Percentiles rank a stretch among this genome's conserved stretches.
Conservation (phyloP, 1,284 basidiomycete genomes). For the Pseudomicrostroma phylloplanum region DNA sequence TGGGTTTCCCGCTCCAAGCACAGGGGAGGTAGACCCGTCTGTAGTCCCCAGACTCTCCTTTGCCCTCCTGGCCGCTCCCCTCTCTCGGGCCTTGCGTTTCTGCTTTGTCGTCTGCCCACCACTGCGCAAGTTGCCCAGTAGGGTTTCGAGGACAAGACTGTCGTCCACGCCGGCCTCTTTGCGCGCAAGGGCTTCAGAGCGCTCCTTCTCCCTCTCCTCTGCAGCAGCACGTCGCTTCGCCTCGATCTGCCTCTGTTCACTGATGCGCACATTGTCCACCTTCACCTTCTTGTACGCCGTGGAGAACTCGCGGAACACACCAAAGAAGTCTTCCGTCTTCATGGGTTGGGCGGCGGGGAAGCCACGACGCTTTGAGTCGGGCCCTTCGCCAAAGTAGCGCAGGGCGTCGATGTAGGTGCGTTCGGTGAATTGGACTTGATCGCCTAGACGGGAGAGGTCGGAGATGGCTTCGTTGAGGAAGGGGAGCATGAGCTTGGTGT, state of each 20-base stretch:
- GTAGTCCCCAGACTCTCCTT: slow-evolving; percentile 3
- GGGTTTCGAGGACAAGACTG: slow-evolving; percentile 45
- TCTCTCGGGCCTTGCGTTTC: slow-evolving; percentile 36
- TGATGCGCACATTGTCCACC: slow-evolving; percentile 40
- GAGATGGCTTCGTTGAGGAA: slow-evolving; percentile 40
- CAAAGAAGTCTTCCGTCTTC: slow-evolving; percentile 50
- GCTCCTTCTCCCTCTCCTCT: slow-evolving; percentile 44
- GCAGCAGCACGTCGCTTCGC: slow-evolving; percentile 44
- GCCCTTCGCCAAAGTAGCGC: slow-evolving; percentile 48
- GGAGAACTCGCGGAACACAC: slow-evolving; percentile 49
- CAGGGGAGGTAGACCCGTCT: background rate
- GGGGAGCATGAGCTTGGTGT: slow-evolving; percentile 48
- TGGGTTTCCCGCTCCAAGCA: slow-evolving; percentile 15
- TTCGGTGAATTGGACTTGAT: slow-evolving; percentile 47
- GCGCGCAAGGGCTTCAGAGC: slow-evolving; percentile 39
- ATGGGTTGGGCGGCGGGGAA: slow-evolving; percentile 40
- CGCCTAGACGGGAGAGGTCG: slow-evolving; percentile 37
- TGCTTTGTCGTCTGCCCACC: slow-evolving; percentile 44
- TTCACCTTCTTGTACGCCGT: slow-evolving; percentile 49
- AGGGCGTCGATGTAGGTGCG: slow-evolving; percentile 44
- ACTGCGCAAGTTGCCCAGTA: slow-evolving; percentile 38
- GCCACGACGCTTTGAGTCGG: slow-evolving; percentile 45
- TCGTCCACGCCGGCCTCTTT: slow-evolving; percentile 47
- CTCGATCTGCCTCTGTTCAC: slow-evolving; percentile 43
- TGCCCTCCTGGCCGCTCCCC: slow-evolving; percentile 9